These are phyloP conservation scores for Crithidia fasciculata DNA, from an alignment of 208 protist species.

Conservation along the genomic window DNA sequence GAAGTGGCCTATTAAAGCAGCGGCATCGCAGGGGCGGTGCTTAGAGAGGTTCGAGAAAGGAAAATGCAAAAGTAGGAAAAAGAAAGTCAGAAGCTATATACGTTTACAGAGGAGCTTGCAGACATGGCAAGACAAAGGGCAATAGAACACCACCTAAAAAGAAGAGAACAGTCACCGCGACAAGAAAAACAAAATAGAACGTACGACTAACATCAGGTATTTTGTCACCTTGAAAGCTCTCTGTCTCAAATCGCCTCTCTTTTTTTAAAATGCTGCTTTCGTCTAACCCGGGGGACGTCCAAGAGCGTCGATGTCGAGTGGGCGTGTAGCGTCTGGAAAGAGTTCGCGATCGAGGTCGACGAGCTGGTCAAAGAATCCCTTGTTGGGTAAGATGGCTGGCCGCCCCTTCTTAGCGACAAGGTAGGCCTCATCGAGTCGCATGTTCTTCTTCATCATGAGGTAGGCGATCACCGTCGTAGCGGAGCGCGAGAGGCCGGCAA, in stretches of 20 bases:
- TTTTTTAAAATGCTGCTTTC: background rate
- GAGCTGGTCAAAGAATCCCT: conserved; percentile 85
- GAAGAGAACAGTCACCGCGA: no score
- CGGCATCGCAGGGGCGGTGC: no score
- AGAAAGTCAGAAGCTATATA: background rate
- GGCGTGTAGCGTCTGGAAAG: conserved; percentile 51
- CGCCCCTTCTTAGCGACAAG: conserved; percentile 69
- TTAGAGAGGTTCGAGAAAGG: background rate
- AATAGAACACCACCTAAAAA: no score
- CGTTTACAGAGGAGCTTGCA: no score
- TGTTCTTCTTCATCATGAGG: conserved; percentile 83
- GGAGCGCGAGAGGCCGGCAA: conserved; percentile 89
- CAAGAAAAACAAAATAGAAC: no score
- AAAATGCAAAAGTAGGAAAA: conserved; percentile 8
- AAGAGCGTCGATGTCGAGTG: conserved; percentile 61
- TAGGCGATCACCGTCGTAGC: conserved; percentile 90
- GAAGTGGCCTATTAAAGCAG: no score
- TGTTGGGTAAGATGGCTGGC: conserved; percentile 84
- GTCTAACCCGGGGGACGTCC: conserved; percentile 32
- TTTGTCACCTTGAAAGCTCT: no score
- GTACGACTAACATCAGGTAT: no score
- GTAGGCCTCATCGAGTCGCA: conserved; percentile 90
- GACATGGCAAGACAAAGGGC: no score
- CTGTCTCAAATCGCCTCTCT: background rate
- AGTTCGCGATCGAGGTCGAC: conserved; percentile 67